A percentile compares a stretch with the other conserved stretches of the same genome.
These are phyloP conservation scores for Colletotrichum sublineola DNA, from an alignment of 2,329 filamentous ascomycete species.

Conservation along the genomic window DNA sequence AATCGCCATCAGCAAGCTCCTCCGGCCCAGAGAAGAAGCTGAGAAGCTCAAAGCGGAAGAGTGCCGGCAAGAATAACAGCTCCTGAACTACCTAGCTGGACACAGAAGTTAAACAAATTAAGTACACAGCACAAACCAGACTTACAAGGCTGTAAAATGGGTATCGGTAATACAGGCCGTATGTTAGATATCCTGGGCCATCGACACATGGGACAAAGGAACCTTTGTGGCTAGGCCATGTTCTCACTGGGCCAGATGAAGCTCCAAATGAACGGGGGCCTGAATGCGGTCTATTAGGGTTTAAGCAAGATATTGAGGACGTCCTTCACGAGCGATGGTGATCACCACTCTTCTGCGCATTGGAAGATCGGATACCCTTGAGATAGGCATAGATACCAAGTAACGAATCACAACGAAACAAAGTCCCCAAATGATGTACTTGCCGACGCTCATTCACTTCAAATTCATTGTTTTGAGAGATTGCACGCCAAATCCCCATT, in stretches of 20 bases:
- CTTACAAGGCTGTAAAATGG: not conserved
- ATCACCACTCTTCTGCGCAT: not conserved
- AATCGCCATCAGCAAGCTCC: slow-evolving; percentile 46
- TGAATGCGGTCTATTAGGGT: not conserved
- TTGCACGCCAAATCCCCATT: not conserved
- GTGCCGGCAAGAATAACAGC: slow-evolving; percentile 29
- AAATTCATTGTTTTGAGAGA: not conserved
- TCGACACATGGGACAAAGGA: not conserved
- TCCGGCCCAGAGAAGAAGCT: slow-evolving; percentile 50
- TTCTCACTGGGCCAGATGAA: too few species aligned
- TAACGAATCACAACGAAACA: slow-evolving; percentile 9
- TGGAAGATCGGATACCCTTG: slow-evolving; percentile 16
- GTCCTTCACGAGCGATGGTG: not conserved
- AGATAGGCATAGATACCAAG: slow-evolving; percentile 5
- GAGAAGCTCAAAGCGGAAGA: slow-evolving; percentile 49
- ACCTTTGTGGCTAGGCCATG: not conserved
- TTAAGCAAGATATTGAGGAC: not conserved
- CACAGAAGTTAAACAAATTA: not conserved
- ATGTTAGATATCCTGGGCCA: not conserved
- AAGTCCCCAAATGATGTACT: not conserved
- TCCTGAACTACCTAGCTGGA: not conserved
- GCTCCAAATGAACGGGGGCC: not conserved
- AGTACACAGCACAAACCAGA: not conserved
- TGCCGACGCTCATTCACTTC: not conserved
- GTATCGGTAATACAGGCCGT: not conserved